Base-by-base conservation (phyloP, 148 eudicot genomes). In the Arbutus unedo region DNA sequence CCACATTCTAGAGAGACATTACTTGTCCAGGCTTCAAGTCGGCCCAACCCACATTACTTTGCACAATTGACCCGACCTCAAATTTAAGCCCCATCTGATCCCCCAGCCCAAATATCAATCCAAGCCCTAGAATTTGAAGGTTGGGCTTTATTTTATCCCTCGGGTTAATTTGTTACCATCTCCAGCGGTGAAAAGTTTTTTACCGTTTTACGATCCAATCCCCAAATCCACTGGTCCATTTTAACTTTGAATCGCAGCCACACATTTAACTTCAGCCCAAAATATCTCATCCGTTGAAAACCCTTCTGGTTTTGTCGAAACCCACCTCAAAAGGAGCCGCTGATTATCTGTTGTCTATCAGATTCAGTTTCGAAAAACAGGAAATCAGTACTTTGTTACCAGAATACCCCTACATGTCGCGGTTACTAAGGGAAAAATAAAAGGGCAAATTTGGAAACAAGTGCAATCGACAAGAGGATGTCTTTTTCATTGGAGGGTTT, bases 211-310 rank as follows among this genome's bases (percentile, higher is more conserved):
- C 25, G 10, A 60, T 8, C 72, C 44, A 67, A 67, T 9, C 3
- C 9, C 18, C 6, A 0, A 41, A 44, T 71, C 5, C 4, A 8
- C 23, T 31, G 41, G 15, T 75, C 43, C 18, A 48, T 23, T 51
- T 41, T 13, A 45, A 79, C 81, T 79, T 79, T 21, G 3, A 79
- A 79, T 79, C 81, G 7, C 71, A 60, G 44, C 59, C 74, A 49
- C 82, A 66, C 56, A 75, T 84, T 48, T 54, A 11, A 49, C 0
- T 31, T 78, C 55, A 15, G 5, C 50, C 2, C 14, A 55, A 44
- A 77, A 74, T 72, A 81, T 84, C 83, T 53, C 15, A 31, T 19
- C 86, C 81, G 83, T 84, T n/a, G 48, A 66, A 81, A 62, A 4
- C 43, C 55, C 14, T 62, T 50, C 73, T 72, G 54, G 66, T 80